Evolutionary conservation across 768 basidiomycete species (phyloP), one percentile per base, ranked within the genome.

Genomic region (Harrya chromipes): DNA sequence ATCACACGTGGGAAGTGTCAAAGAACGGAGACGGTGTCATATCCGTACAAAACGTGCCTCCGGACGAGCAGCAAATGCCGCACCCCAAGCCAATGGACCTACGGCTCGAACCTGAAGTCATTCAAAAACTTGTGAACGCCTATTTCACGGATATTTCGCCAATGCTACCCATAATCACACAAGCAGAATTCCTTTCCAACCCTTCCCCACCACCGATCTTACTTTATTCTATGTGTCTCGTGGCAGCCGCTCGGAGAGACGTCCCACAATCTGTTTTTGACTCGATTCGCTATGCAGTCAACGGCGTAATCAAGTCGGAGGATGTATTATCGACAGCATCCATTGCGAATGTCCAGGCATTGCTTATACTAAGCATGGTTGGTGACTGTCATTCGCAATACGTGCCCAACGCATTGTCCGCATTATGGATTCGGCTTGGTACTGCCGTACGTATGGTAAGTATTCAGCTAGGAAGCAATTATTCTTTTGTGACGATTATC

Each of bases 171-270:
- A 76, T 99, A 57, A 81, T 98, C 50, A 90, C 90, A 16, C 82
- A 87, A 62, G 78, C 81, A 21, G 95, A 99, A 64, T 97, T 99
- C 62, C 73, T 97, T 53, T 78, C 85, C 33, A 81, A 67, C 43
- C 77, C 81, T 19, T 83, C 82, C 13, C 88, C 86, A 0, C 81
- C 92, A 3, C 84, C 88, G 4, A 76, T 99, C 20, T 70, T 98
- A 49, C 78, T 98, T 19, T 97, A 97, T 68, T 85, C 91, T 33
- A 94, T 98, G 70, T 97, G 94, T 68, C 84, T 93, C 26, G 85
- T 97, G 36, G 90, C 94, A 17, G 89, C 90, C 14, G 84, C 92
- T 26, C 80, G 87, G 46, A 81, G 94, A 42, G 85, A 90, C 52
- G 84, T 90, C 5, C 87, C 93, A 3, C 84, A 90, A 57, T 74